phyloP scores from a whole-genome alignment of 83 land plant genomes.

The Isoetes engelmannii region DNA sequence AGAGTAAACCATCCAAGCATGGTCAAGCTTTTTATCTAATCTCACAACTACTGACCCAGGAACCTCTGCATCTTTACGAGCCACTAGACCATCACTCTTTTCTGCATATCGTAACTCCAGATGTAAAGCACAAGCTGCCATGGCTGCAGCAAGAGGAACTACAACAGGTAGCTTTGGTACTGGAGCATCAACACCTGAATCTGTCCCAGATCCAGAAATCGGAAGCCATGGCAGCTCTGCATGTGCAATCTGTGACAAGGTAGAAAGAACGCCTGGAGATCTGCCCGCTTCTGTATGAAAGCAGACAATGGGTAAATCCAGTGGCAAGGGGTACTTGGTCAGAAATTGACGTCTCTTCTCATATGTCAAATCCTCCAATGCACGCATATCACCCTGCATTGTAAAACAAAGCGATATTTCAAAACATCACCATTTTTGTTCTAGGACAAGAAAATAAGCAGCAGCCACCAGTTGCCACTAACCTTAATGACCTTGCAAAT shows the following conservation, averaged over 20 bases:
- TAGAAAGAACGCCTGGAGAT: conserved; percentile 59
- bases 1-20: conserved; percentile 99
- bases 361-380: conserved; percentile 89
- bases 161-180: conserved; percentile 67
- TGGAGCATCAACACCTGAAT: conserved; percentile 27
- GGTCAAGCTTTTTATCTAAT: conserved; percentile 76
- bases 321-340: conserved; percentile 55
- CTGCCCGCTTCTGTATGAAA: conserved; percentile 89
- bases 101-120: conserved; percentile 80
- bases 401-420: neutral
- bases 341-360: conserved; percentile 74
- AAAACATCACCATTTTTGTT: neutral
- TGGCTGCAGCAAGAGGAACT: conserved; percentile 85
- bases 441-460: neutral
- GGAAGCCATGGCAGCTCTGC: conserved; percentile 75
- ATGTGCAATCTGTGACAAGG: conserved; percentile 88
- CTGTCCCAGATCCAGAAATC: conserved; percentile 7
- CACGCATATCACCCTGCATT: conserved; percentile 76
- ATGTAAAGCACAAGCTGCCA: conserved; percentile 91
- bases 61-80: conserved; percentile 89
- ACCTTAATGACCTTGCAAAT: conserved; percentile 90
- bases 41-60: conserved; percentile 89
- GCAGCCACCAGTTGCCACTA: neutral
- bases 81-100: conserved; percentile 96
- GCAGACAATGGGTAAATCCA: conserved; percentile 73